These are phyloP conservation scores for Cyberlindnera amylophila DNA, from an alignment of 805 yeast genomes.

Conservation along the genomic window DNA sequence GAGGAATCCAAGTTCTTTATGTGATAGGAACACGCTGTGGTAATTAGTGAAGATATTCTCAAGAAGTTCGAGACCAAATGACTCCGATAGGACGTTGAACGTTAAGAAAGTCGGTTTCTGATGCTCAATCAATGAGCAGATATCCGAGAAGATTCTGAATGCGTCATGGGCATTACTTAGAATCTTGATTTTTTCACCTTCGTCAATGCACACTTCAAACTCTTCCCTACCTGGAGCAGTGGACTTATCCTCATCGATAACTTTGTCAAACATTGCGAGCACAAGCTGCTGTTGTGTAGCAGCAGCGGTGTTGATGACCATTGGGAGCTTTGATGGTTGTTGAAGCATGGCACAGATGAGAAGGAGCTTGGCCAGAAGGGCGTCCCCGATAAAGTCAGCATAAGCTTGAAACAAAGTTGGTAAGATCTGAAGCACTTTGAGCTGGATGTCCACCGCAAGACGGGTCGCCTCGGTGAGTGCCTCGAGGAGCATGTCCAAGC, in stretches of 20 bases:
- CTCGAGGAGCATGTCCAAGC: slow-evolving; percentile 54
- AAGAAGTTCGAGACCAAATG: slow-evolving; percentile 74
- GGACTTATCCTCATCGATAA: slow-evolving; percentile 37
- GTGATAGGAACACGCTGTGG: slow-evolving; percentile 47
- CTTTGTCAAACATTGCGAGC: slow-evolving; percentile 71
- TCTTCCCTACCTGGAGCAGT: slow-evolving; percentile 21
- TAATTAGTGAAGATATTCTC: slow-evolving; percentile 76
- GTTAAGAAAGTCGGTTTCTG: slow-evolving; percentile 53
- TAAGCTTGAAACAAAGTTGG: slow-evolving; percentile 73
- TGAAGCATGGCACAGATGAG: slow-evolving; percentile 71
- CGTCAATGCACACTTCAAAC: slow-evolving; percentile 42
- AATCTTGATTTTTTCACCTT: slow-evolving; percentile 39
- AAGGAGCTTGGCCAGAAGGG: slow-evolving; percentile 53
- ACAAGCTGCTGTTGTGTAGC: slow-evolving; percentile 90
- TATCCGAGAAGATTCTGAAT: slow-evolving; percentile 62
- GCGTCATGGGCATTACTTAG: slow-evolving; percentile 64
- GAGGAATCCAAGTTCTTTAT: slow-evolving; percentile 61
- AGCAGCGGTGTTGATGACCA: slow-evolving; percentile 84
- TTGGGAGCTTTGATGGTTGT: slow-evolving; percentile 61
- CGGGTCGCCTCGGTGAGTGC: slow-evolving; percentile 72
- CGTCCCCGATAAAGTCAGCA: slow-evolving; percentile 49
- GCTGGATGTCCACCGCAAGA: slow-evolving; percentile 76
- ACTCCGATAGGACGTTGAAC: slow-evolving; percentile 49
- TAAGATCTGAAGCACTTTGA: slow-evolving; percentile 78
- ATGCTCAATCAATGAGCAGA: slow-evolving; percentile 63